phyloP scores from a whole-genome alignment of 495 filamentous ascomycete genomes.

The Trichocladium antarcticum region DNA sequence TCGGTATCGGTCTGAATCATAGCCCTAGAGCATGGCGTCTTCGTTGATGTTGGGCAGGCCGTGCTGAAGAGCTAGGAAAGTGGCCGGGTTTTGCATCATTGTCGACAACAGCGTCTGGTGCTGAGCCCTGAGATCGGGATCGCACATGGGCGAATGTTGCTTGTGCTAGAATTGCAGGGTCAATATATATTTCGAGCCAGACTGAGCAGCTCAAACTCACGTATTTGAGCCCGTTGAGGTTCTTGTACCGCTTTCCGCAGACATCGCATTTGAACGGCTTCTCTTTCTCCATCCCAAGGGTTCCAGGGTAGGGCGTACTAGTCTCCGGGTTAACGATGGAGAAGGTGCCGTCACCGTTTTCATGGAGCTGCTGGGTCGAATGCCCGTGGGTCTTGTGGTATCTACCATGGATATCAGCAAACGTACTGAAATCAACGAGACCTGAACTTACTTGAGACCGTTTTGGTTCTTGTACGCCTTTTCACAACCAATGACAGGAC shows the following conservation, averaged over 20 bases:
- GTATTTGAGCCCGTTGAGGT: conserved; percentile 91
- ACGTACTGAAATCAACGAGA: background rate
- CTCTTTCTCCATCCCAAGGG: conserved; percentile 97
- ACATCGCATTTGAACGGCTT: conserved; percentile 96
- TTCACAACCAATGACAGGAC: conserved; percentile 95
- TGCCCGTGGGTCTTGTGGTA: conserved; percentile 83
- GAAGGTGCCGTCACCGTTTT: conserved; percentile 92
- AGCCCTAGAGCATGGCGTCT: conserved; percentile 31
- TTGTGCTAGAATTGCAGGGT: conserved; percentile 45
- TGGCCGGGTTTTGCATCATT: conserved; percentile 30
- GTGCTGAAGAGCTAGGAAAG: conserved; percentile 23
- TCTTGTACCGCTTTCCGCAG: conserved; percentile 98
- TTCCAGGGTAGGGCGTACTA: conserved; percentile 84
- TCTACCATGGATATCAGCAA: conserved; percentile 35
- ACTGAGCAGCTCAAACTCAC: conserved; percentile 27
- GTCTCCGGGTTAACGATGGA: conserved; percentile 97
- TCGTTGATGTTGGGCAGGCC: conserved; percentile 39
- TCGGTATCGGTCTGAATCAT: background rate
- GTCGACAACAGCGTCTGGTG: conserved; percentile 29
- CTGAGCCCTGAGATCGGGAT: conserved; percentile 32
- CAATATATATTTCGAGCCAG: background rate
- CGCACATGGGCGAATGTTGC: conserved; percentile 67
- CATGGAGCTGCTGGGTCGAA: conserved; percentile 87
- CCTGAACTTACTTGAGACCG: conserved; percentile 66
- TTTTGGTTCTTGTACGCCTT: conserved; percentile 99